Evolutionary conservation across 345 rosid genomes (phyloP), one percentile per base, ranked within the genome.

Genomic region (Murraya paniculata): DNA sequence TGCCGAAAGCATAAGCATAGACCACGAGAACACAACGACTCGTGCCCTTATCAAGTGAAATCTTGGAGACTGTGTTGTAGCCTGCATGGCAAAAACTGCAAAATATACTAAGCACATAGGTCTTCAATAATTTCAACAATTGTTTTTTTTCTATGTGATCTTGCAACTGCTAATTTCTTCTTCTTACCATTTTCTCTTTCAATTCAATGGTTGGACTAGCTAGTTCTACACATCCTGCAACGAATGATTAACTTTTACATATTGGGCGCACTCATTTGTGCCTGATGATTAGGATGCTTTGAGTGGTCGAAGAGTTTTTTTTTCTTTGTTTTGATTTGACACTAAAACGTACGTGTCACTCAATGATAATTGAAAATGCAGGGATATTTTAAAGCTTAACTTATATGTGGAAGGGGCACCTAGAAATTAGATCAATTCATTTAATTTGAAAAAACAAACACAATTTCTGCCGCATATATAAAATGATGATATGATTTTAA

Each of bases 21-120:
- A 30, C 75, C 11, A 48, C 75, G 30, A 77, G 60, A 13, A 41
- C 68, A 59, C 45, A 60, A 0, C 19, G 45, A 28, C 68, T 77
- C 69, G 27, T 68, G 66, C 80, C 75, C 5, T 31, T 21, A 9
- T 70, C 75, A 7, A 71, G 30, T 7, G 33, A 61, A n/a, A 78
- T 48, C 39, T 71, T 78, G 10, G 80, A 30, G 4, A 71, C 36
- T 10, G 50, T 71, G 35, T 60, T 69, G 71, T 30, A 78, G 48
- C 53, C 71, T 70, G 35, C 70, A n/a, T 9, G 3, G 33, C 19
- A 48, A 1, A 61, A 33, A 3, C 64, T 9, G 6, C 48, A 72
- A 21, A 72, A 56, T 57, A 72, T 56, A 31, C 48, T 30, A 2
- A 57, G 75, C 3, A 72, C 35, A 30, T 33, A 57, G 16, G 61